phyloP scores from a whole-genome alignment of 2,329 filamentous ascomycete species.

The Verticillium nubilum region DNA sequence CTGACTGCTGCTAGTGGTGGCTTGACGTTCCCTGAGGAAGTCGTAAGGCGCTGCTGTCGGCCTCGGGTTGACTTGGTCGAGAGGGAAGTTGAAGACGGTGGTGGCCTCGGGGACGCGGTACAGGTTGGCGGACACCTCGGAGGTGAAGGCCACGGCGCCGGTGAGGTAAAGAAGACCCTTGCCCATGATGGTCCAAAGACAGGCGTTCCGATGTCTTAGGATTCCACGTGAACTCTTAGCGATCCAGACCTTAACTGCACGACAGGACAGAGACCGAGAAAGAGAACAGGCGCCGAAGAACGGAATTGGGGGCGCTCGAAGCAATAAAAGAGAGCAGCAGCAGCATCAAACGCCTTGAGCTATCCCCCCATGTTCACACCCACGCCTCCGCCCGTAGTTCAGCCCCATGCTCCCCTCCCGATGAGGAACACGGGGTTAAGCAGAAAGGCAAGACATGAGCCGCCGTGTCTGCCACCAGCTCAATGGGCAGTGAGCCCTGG shows the following conservation, averaged over 20 bases:
- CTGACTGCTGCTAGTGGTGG: conserved; percentile 15
- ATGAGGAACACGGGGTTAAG: background rate
- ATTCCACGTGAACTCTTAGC: background rate
- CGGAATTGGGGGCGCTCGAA: background rate
- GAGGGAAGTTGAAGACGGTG: conserved; percentile 20
- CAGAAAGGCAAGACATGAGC: background rate
- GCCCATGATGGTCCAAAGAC: conserved; percentile 14
- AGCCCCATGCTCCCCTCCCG: background rate
- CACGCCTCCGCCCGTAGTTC: background rate
- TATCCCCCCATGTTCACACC: background rate
- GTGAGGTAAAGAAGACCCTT: conserved; percentile 16
- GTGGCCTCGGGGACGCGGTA: conserved; percentile 30
- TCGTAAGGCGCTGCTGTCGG: conserved; percentile 33
- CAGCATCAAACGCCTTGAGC: background rate
- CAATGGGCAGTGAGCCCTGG: background rate
- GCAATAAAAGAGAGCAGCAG: background rate
- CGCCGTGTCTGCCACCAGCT: background rate
- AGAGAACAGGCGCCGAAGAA: background rate
- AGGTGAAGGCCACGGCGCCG: conserved; percentile 20
- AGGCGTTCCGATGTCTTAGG: background rate
- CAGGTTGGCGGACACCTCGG: conserved; percentile 26
- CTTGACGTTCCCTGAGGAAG: conserved; percentile 23
- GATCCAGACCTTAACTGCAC: background rate
- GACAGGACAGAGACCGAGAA: background rate
- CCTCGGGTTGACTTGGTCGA: conserved; percentile 29